Evolutionary conservation across 306 rosid genomes (phyloP).

Genomic region (Prosopis cineraria): DNA sequence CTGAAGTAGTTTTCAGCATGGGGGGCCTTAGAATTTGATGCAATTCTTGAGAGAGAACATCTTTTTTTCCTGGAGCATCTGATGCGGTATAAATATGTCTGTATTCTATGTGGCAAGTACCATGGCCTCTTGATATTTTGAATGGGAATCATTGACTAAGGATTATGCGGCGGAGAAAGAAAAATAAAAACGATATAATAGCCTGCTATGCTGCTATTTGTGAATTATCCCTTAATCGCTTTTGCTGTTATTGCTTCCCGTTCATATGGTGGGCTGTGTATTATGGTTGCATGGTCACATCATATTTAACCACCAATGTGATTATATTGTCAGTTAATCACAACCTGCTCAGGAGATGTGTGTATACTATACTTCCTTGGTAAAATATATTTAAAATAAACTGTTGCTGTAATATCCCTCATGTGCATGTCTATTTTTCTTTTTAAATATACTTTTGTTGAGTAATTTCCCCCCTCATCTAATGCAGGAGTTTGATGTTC

Average conservation of each 20-base stretch:
- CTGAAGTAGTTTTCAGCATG: conserved; percentile 17
- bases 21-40: conserved; percentile 13
- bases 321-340: conserved; percentile 1
- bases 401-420: neutral
- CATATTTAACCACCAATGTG: neutral
- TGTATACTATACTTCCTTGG: neutral
- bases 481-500: conserved; percentile 82
- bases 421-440: conserved; percentile 3
- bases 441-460: conserved; percentile 5
- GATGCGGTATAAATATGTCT: neutral
- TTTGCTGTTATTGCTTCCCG: neutral
- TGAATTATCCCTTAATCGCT: neutral
- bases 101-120: no score
- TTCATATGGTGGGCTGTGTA: neutral
- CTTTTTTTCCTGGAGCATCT: neutral
- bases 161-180: no score
- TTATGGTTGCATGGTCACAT: neutral
- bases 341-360: conserved; percentile 18
- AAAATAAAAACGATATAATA: no score
- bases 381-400: conserved; percentile 7
- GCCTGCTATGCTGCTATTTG: no score
- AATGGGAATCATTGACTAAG: no score
- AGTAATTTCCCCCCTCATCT: conserved; percentile 20
- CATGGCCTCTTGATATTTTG: no score
- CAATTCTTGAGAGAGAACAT: neutral